Evolutionary conservation across 2,329 filamentous ascomycete species (phyloP), one percentile per base, ranked within the genome.

Genomic region (Fusarium sp.): DNA sequence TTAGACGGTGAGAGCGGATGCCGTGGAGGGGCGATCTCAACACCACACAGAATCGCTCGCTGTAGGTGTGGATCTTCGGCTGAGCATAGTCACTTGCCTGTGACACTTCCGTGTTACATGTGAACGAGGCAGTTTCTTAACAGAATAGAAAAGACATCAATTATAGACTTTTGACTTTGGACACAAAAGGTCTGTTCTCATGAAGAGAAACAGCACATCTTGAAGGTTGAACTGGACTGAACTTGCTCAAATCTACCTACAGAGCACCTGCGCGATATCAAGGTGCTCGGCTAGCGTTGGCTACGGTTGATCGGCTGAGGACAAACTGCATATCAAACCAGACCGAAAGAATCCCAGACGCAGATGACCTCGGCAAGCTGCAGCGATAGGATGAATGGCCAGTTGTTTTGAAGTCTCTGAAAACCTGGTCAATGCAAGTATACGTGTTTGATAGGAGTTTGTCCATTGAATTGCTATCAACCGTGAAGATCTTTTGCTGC

Each of bases 51-150:
- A 69, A 51, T 45, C 56, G 47, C 34, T 38, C 34, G 34, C 18
- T 38, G 18, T n/a, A n/a, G 34, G 52, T 62, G 68, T 71, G 68
- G 68, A 61, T 55, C 53, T 69, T 56, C 41, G 64, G 45, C 49
- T 69, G 44, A 48, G 48, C 30, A 24, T 46, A 24, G 24, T 15
- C 41, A 43, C 27, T 63, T 47, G 24, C 34, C 47, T 58, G 41
- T 27, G 52, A 62, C 60, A 58, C 51, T 64, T 45, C 24, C 22
- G 46, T 45, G 64, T 46, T 60, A 46, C 60, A 70, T 64, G 58
- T 67, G 58, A 70, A 70, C 38, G 34, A 54, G 43, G 45, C n/a
- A 43, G 49, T 63, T 24, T 41, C 49, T 40, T 47, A 15, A 16
- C 27, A 44, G 18, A 15, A 54, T 18, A 25, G 22, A 49, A 43